These are phyloP conservation scores for Microthlaspi erraticum DNA, from an alignment of 345 rosid species.

Conservation along the genomic window DNA sequence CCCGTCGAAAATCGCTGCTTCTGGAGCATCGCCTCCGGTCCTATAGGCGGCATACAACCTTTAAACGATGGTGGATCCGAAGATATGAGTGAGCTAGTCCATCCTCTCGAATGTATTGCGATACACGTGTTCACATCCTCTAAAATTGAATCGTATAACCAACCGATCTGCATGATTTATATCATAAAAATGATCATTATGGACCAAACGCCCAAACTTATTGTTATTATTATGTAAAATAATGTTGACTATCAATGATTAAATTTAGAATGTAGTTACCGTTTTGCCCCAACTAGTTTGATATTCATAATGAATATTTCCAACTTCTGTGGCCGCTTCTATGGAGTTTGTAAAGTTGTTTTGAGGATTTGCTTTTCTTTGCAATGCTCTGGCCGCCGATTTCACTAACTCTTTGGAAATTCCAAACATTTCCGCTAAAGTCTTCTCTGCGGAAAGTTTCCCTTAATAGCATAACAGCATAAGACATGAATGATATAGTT, in stretches of 20 bases:
- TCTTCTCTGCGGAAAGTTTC: conserved; percentile 8
- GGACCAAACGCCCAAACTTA: neutral
- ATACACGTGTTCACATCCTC: conserved; percentile 64
- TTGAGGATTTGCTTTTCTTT: conserved; percentile 39
- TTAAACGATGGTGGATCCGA: conserved; percentile 58
- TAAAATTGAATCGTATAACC: conserved; percentile 58
- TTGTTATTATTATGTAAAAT: too few relatives aligned
- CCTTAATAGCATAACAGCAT: conserved; percentile 19
- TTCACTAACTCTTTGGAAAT: conserved; percentile 49
- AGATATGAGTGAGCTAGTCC: conserved; percentile 41
- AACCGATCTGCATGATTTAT: conserved; percentile 51
- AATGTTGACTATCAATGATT: neutral
- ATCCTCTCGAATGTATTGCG: conserved; percentile 56
- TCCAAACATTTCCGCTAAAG: conserved; percentile 47
- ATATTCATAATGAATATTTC: conserved; percentile 51
- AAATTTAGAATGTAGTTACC: conserved; percentile 33
- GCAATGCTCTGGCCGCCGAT: conserved; percentile 51
- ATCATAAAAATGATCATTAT: neutral
- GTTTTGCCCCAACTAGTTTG: conserved; percentile 59
- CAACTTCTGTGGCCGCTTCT: conserved; percentile 52
- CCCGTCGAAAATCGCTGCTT: conserved; percentile 67
- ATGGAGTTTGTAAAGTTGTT: conserved; percentile 23
- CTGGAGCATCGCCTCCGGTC: conserved; percentile 50
- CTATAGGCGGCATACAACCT: conserved; percentile 54
- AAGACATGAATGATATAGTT: neutral